phyloP scores from a whole-genome alignment of 148 eudicot genomes.

The Selenicereus undatus region DNA sequence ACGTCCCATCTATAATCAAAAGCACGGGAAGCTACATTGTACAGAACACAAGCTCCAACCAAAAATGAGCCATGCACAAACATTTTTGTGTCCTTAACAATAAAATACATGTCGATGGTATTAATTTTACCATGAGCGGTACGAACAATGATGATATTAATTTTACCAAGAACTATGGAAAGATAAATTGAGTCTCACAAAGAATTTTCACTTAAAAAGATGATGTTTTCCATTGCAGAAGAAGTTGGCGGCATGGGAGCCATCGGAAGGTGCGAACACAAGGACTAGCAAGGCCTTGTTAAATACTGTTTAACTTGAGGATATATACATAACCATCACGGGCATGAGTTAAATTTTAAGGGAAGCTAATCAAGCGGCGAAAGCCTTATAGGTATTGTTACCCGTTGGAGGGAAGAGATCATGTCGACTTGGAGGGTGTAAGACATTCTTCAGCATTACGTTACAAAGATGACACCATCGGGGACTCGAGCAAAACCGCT shows the following conservation, averaged over 20 bases:
- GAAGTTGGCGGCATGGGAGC: slow-evolving; percentile 71
- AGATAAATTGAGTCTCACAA: no score
- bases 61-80: no score
- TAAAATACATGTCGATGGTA: no score
- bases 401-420: slow-evolving; percentile 8
- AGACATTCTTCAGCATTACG: slow-evolving; percentile 24
- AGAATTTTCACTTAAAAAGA: no score
- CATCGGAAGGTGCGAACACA: slow-evolving; percentile 42
- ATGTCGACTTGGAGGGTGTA: slow-evolving; percentile 30
- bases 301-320: slow-evolving; percentile 68
- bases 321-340: slow-evolving; percentile 19
- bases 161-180: no score
- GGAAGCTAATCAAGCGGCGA: slow-evolving; percentile 24
- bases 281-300: slow-evolving; percentile 43
- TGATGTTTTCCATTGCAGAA: slow-evolving; percentile 63
- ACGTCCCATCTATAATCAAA: no score
- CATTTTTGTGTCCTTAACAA: no score
- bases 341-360: slow-evolving; percentile 34
- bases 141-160: no score
- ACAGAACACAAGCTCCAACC: no score
- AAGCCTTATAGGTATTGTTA: slow-evolving; percentile 22
- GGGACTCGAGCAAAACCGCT: slow-evolving; percentile 46
- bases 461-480: slow-evolving; percentile 12
- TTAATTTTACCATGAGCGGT: no score
- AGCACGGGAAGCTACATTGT: no score